These are phyloP conservation scores for Raffaelea albimanens DNA, from an alignment of 2,329 filamentous ascomycete species.

Conservation along the genomic window DNA sequence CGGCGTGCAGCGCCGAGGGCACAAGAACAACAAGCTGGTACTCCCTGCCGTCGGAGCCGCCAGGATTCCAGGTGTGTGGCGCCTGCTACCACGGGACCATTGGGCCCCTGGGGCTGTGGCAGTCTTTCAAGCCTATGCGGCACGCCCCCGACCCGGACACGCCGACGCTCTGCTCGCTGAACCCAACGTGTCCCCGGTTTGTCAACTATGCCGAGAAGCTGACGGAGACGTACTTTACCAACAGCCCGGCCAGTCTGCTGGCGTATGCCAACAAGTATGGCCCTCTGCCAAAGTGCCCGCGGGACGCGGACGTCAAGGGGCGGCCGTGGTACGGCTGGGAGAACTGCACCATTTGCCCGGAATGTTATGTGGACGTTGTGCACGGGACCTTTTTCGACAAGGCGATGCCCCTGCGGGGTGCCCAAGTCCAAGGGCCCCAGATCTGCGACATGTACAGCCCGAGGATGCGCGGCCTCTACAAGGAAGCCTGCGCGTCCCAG, in stretches of 20 bases:
- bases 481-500: slow-evolving; percentile 17
- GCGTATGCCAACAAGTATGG: neutral
- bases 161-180: neutral
- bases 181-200: neutral
- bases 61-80: neutral
- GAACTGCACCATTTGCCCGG: slow-evolving; percentile 22
- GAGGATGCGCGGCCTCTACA: slow-evolving; percentile 26
- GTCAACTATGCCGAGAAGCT: neutral
- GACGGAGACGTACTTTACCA: neutral
- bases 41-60: neutral
- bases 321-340: slow-evolving; percentile 25
- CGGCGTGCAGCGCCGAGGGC: neutral
- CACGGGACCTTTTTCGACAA: slow-evolving; percentile 17
- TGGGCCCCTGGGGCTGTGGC: neutral
- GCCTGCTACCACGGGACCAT: neutral
- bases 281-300: slow-evolving; percentile 18
- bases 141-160: neutral
- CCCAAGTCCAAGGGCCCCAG: slow-evolving; percentile 15
- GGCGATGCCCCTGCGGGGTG: slow-evolving; percentile 17
- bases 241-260: neutral
- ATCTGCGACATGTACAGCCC: slow-evolving; percentile 28
- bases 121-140: neutral
- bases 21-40: neutral
- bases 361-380: slow-evolving; percentile 24
- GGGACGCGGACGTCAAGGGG: slow-evolving; percentile 16